Evolutionary conservation across 441 rosid genomes (phyloP).

Genomic region (Cnidoscolus chayamansa): DNA sequence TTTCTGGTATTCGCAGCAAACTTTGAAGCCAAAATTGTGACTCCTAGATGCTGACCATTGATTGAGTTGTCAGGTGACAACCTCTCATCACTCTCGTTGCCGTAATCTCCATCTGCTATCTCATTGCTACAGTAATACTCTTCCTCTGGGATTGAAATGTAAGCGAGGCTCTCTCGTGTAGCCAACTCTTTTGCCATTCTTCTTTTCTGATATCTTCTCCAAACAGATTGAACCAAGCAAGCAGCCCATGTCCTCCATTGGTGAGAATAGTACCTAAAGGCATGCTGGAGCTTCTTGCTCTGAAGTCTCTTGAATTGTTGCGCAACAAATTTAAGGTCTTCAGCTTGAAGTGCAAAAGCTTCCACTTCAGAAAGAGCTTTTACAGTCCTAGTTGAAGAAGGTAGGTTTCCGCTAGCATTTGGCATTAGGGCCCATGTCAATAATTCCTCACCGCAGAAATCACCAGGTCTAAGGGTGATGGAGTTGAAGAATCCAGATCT

Average conservation of each 20-base stretch:
- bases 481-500: constrained; percentile 42
- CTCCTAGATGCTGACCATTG: constrained; percentile 42
- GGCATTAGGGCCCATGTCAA: constrained; percentile 43
- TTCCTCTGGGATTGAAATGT: constrained; percentile 9
- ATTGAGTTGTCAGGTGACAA: constrained; percentile 19
- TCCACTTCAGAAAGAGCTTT: constrained; percentile 34
- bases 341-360: constrained; percentile 39
- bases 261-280: constrained; percentile 37
- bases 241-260: constrained; percentile 47
- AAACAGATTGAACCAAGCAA: constrained; percentile 36
- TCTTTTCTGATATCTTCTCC: constrained; percentile 36
- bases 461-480: constrained; percentile 39
- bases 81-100: constrained; percentile 13
- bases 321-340: constrained; percentile 34
- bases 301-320: constrained; percentile 39
- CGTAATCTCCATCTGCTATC: constrained; percentile 16
- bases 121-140: constrained; percentile 17
- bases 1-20: constrained; percentile 59
- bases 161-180: constrained; percentile 16
- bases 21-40: constrained; percentile 56
- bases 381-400: constrained; percentile 38
- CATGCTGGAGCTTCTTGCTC: constrained; percentile 37
- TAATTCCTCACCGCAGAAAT: constrained; percentile 40
- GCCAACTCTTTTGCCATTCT: constrained; percentile 30
- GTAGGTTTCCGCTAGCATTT: constrained; percentile 23